Evolutionary conservation across 345 rosid species (phyloP), one percentile per base, ranked within the genome.

Genomic region (Mangifera indica): DNA sequence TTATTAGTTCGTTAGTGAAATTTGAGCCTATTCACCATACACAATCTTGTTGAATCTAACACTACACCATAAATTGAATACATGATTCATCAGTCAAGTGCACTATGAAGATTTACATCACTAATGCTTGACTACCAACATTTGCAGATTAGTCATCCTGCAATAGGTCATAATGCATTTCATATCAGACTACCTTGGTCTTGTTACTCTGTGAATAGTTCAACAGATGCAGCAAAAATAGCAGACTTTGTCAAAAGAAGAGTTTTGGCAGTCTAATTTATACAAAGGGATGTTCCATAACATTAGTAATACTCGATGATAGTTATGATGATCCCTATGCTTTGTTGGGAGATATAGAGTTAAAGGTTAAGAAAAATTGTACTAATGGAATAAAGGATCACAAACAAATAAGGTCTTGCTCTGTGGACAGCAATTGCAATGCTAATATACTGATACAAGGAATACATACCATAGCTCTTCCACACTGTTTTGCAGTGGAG

Each of bases 401-500:
- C 59, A 48, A 34, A 21, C 9, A 20, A 21, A 60, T 3, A 48
- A 26, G 7, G 46, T 59, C 0, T 46, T 48, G 51, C 45, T 49
- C 11, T 42, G 60, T 29, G 25, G 8, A 4, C 70, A 56, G 42
- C 22, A 26, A 34, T 54, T 48, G 26, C n/a, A 37, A 72, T 7
- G 62, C 51, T 49, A 60, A 57, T 48, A 42, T 42, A 42, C 25
- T 10, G 57, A 7, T 21, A 53, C 15, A 44, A 58, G 71, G 76
- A 58, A 59, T 62, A 25, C 72, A 66, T 87, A 96, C 99, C 99
- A 96, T 63, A 96, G 90, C 86, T 96, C 99, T 80, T 96, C 99
- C 29, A 96, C 99, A 57, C 98, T 96, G 81, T 96, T 96, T 80
- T 96, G 99, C 58, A 96, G 74, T 72, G 99, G 99, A 73, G 99